Conservation (phyloP, 83 land plant species). For the Picea abies region DNA sequence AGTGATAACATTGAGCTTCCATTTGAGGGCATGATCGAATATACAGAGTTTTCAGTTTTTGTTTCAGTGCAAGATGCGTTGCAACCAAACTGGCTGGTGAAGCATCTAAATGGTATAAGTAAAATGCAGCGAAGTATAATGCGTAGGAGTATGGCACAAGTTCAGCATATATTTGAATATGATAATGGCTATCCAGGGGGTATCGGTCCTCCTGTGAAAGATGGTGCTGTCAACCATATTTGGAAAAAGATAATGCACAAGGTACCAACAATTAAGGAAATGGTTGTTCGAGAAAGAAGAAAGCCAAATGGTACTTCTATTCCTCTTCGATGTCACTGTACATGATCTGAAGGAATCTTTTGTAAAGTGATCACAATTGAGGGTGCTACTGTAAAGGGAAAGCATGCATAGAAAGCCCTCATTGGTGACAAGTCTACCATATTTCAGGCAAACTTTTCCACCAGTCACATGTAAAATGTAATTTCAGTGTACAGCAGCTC, state of each 20-base stretch:
- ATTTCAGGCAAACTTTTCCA: too few species aligned
- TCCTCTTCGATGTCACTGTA: constrained; percentile 81
- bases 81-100: constrained; percentile 67
- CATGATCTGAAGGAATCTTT: constrained; percentile 21
- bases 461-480: too few species aligned
- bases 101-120: constrained; percentile 48
- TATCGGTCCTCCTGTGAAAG: constrained; percentile 50
- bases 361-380: too few species aligned
- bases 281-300: constrained; percentile 63
- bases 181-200: constrained; percentile 70
- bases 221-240: constrained; percentile 88
- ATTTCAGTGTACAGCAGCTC: too few species aligned
- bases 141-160: constrained; percentile 57
- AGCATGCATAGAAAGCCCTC: too few species aligned
- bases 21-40: constrained; percentile 86
- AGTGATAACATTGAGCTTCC: constrained; percentile 93
- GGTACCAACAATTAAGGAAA: constrained; percentile 74
- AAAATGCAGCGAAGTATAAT: constrained; percentile 36
- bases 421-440: too few species aligned
- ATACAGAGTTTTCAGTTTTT: constrained; percentile 69
- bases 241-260: constrained; percentile 80
- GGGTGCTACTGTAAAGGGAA: too few species aligned
- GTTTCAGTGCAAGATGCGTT: constrained; percentile 75
- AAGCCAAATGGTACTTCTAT: constrained; percentile 57
- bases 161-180: constrained; percentile 71